Evolutionary conservation across 1,139 yeast genomes (phyloP).

Genomic region (Taphrina communis): DNA sequence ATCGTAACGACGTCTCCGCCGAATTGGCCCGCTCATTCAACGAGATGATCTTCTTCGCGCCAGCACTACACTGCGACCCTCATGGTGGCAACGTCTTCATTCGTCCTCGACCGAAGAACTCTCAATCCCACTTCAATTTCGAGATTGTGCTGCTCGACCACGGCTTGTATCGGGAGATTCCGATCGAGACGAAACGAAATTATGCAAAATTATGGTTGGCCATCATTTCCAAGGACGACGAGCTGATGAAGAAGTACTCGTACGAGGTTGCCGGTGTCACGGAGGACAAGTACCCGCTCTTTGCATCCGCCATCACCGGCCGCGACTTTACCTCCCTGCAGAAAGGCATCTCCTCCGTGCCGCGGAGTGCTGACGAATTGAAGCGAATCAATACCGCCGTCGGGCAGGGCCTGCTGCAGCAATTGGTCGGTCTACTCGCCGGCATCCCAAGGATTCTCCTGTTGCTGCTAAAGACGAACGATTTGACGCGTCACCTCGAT

Average conservation of each 20-base stretch:
- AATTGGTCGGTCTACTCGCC: constrained; percentile 79
- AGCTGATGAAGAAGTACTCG: constrained; percentile 73
- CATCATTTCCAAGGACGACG: constrained; percentile 70
- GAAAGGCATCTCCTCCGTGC: constrained; percentile 51
- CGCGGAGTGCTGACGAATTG: constrained; percentile 65
- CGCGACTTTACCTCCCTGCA: constrained; percentile 67
- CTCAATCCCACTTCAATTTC: constrained; percentile 68
- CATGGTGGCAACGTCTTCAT: constrained; percentile 84
- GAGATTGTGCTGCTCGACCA: constrained; percentile 93
- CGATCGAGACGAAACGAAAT: constrained; percentile 74
- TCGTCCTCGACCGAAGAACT: constrained; percentile 45
- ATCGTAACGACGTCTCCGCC: constrained; percentile 76
- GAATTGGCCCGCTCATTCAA: constrained; percentile 91
- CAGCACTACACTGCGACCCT: constrained; percentile 95
- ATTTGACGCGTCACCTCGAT: constrained; percentile 84
- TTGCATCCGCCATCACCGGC: constrained; percentile 95
- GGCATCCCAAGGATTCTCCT: constrained; percentile 83
- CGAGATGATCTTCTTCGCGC: constrained; percentile 91
- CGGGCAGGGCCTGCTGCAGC: constrained; percentile 67
- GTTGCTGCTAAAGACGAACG: constrained; percentile 89
- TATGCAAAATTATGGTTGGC: constrained; percentile 95
- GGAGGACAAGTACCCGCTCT: constrained; percentile 75
- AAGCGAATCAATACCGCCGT: constrained; percentile 68
- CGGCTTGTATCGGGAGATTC: constrained; percentile 87
- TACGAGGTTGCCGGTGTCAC: constrained; percentile 78